Evolutionary conservation across 2,329 filamentous ascomycete genomes (phyloP).

Genomic region (Zarea fungicola): DNA sequence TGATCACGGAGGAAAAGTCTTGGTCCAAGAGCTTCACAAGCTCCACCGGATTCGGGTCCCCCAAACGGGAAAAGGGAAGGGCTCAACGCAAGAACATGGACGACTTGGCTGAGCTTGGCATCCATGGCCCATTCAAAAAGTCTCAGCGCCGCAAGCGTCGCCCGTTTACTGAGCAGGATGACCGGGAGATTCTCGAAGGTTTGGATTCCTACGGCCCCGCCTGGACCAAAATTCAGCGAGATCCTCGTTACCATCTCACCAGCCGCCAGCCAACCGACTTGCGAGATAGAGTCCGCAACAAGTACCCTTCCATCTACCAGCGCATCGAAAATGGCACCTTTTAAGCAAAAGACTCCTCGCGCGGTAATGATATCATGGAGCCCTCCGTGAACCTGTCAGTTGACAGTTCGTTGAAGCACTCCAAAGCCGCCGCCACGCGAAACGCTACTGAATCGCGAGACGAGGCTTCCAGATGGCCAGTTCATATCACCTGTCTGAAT

Average conservation of each 20-base stretch:
- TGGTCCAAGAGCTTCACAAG: constrained; percentile 22
- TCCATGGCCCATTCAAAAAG: constrained; percentile 57
- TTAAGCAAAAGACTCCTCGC: constrained; percentile 37
- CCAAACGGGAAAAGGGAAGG: constrained; percentile 45
- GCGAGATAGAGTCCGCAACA: constrained; percentile 59
- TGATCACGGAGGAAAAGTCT: constrained; percentile 40
- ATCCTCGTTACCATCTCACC: constrained; percentile 52
- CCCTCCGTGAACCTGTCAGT: constrained; percentile 47
- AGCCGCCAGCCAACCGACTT: constrained; percentile 58
- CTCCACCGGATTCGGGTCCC: constrained; percentile 28
- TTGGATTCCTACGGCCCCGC: constrained; percentile 55
- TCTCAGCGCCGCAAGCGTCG: constrained; percentile 55
- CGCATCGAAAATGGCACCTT: constrained; percentile 51
- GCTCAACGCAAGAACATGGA: constrained; percentile 52
- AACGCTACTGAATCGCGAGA: constrained; percentile 40
- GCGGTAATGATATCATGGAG: constrained; percentile 42
- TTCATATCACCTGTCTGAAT: constrained; percentile 28
- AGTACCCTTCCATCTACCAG: constrained; percentile 54
- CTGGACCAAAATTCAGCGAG: constrained; percentile 62
- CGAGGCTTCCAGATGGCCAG: constrained; percentile 41
- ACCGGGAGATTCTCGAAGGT: constrained; percentile 56
- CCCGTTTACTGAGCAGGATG: constrained; percentile 58
- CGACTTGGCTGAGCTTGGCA: constrained; percentile 53
- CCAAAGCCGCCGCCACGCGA: constrained; percentile 33
- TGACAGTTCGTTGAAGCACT: constrained; percentile 37